Evolutionary conservation across 2,329 filamentous ascomycete species (phyloP).

Genomic region (Microdochium trichocladiopsis): DNA sequence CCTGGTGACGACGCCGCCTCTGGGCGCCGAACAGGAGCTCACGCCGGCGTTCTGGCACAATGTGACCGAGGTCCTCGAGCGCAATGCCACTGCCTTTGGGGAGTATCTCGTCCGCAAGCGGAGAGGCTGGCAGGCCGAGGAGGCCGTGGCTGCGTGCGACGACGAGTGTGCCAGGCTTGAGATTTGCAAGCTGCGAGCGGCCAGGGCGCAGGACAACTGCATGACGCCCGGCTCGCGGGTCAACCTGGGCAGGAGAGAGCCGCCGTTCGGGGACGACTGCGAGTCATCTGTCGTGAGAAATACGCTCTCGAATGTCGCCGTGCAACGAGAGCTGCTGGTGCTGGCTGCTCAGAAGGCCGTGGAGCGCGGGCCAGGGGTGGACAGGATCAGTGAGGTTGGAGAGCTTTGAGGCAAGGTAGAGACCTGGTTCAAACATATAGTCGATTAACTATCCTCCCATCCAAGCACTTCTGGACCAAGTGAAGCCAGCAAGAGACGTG

Average conservation of each 20-base stretch:
- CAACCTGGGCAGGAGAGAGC: slow-evolving; percentile 19
- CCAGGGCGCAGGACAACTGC: slow-evolving; percentile 45
- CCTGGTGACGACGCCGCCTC: slow-evolving; percentile 31
- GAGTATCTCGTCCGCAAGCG: slow-evolving; percentile 38
- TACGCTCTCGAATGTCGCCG: not conserved
- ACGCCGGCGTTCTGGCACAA: slow-evolving; percentile 54
- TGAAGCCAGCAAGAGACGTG: too few relatives aligned
- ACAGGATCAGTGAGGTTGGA: not conserved
- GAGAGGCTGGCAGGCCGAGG: slow-evolving; percentile 33
- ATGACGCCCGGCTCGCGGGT: slow-evolving; percentile 25
- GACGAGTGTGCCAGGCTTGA: slow-evolving; percentile 34
- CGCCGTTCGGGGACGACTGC: slow-evolving; percentile 7
- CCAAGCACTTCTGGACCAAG: too few relatives aligned
- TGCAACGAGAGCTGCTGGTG: not conserved
- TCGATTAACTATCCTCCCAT: too few relatives aligned
- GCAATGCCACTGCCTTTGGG: slow-evolving; percentile 33
- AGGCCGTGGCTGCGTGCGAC: slow-evolving; percentile 24
- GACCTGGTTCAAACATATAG: too few relatives aligned
- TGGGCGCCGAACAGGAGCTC: slow-evolving; percentile 32
- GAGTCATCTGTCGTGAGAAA: slow-evolving; percentile 3
- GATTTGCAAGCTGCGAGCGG: slow-evolving; percentile 46
- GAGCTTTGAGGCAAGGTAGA: not conserved
- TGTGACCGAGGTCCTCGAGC: slow-evolving; percentile 40
- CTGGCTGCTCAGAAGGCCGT: not conserved
- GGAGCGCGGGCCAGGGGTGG: not conserved